Conservation (phyloP, 2,329 filamentous ascomycete genomes). For the Alternaria brassicae region DNA sequence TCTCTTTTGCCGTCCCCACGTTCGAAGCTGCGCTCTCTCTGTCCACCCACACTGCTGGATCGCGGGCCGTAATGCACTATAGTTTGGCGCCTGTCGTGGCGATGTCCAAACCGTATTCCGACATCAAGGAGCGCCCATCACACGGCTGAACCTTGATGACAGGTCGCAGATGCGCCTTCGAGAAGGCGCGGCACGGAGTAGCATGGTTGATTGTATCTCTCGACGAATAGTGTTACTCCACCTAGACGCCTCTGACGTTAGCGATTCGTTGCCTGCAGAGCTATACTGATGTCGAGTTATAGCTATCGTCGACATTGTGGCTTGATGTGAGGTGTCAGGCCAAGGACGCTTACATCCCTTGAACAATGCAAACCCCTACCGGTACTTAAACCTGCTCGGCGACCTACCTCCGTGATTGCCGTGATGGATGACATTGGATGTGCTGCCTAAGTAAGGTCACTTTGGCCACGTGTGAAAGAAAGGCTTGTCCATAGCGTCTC, state of each 20-base stretch:
- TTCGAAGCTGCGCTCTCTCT: not conserved
- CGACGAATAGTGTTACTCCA: not conserved
- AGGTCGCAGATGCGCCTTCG: constrained; percentile 9
- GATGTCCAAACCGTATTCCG: constrained; percentile 1
- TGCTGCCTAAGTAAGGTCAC: not conserved
- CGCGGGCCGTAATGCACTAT: constrained; percentile 3
- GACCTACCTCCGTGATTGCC: constrained; percentile 1
- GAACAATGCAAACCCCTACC: not conserved
- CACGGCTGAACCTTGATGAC: constrained; percentile 11
- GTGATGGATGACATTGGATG: not conserved
- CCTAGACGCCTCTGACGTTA: not conserved
- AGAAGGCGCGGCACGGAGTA: constrained; percentile 6
- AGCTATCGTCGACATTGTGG: not conserved
- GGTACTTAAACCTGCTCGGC: not conserved
- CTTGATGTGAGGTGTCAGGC: not conserved
- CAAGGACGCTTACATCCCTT: not conserved
- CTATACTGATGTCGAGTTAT: not conserved
- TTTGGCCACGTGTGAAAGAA: not conserved
- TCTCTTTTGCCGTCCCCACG: not conserved
- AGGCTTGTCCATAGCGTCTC: not conserved
- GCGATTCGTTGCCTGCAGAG: not conserved
- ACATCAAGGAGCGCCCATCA: constrained; percentile 7
- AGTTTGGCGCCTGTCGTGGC: not conserved
- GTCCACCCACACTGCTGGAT: not conserved
- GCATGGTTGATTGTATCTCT: not conserved